Base-by-base conservation (phyloP, 1,284 basidiomycete genomes). In the Malassezia arunalokei region DNA sequence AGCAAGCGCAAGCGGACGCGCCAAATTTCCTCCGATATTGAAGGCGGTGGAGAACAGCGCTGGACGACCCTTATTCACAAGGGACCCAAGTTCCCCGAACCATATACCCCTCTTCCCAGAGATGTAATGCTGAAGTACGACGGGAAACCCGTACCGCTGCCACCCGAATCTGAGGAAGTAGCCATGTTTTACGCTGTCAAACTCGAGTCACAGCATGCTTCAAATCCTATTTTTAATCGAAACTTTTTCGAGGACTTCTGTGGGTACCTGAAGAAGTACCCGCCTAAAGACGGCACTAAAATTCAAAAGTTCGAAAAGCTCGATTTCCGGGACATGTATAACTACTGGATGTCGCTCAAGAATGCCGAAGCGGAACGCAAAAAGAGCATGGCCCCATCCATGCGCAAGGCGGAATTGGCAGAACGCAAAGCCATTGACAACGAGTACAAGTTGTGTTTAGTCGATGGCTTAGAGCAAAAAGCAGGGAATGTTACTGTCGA, bases 401-500 rank as follows among this genome's bases (percentile, higher is more conserved):
- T 61, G 28, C 64, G 68, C 27, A 70, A 70, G 50, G 65, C 81
- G 9, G 84, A 86, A 63, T 74, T 83, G 40, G 95, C 95, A 77
- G 84, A 84, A 59, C 80, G 80, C 51, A 90, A 85, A 74, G 87
- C 90, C 51, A 82, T 84, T 50, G 94, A 98, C 74, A 82, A 80
- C 43, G 85, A 85, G 57, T 96, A 89, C 75, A 83, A 82, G 40
- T 80, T 80, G 33, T 96, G 92, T 74, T 66, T 84, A 12, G 82
- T 99, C 40, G 90, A 99, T 68, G 92, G 91, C 20, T 82, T 90
- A 49, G 91, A 90, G 75, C 94, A 99, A 77, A 95, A 94, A 74
- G 83, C 95, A 47, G 94, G 94, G 51, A 98, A 98, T 77, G 96
- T 98, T 78, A 82, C 90, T 62, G 84, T 96, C 45, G 94, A 99